These are phyloP conservation scores for Mucor circinelloides DNA, from an alignment of 371 early-diverging fungal species.

Conservation along the genomic window DNA sequence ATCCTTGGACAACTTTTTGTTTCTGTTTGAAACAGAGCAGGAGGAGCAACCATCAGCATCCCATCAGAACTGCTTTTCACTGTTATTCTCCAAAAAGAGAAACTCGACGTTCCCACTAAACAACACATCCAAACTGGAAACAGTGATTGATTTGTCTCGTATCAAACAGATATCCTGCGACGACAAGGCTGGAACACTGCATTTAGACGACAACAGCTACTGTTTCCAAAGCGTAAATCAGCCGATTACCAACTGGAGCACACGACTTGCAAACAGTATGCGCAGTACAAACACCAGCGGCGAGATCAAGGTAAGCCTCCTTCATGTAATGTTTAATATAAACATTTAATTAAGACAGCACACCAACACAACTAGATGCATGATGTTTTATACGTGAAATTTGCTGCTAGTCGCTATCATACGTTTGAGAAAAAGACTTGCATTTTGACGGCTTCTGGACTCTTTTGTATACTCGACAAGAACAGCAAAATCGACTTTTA, in stretches of 20 bases:
- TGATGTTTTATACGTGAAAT: background rate
- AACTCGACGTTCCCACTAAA: background rate
- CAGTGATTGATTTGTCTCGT: slow-evolving; percentile 1
- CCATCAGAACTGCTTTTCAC: background rate
- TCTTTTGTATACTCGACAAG: background rate
- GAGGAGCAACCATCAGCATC: background rate
- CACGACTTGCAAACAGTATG: background rate
- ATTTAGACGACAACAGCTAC: background rate
- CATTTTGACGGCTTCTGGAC: slow-evolving; percentile 7
- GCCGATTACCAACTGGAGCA: background rate
- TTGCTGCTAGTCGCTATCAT: background rate
- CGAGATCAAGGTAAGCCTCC: background rate
- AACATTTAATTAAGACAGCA: background rate
- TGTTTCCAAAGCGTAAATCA: background rate
- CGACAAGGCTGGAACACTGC: background rate
- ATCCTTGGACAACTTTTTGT: background rate
- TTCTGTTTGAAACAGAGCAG: background rate
- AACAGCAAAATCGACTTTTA: background rate
- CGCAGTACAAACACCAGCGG: background rate
- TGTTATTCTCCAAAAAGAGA: background rate
- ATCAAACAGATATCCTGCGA: background rate
- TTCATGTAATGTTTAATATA: background rate
- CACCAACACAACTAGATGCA: background rate
- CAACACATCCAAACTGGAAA: background rate
- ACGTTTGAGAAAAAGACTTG: slow-evolving; percentile 6